phyloP scores from a whole-genome alignment of 1,139 yeast species.

The Suhomyces maxii region DNA sequence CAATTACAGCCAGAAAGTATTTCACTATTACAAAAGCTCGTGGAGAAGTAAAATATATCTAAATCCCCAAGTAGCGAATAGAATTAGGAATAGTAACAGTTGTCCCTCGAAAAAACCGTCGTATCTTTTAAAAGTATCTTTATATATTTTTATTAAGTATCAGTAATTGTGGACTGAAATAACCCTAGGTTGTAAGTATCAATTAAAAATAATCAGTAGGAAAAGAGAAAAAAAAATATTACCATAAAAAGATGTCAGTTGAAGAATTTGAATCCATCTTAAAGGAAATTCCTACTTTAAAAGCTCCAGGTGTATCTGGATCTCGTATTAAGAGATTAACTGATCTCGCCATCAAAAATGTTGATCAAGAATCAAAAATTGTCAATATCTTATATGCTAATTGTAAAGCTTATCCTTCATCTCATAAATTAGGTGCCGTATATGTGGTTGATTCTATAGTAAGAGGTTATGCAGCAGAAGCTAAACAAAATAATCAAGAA shows the following conservation, averaged over 20 bases:
- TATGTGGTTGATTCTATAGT: conserved; percentile 92
- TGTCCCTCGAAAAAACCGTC: not conserved
- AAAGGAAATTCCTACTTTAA: conserved; percentile 70
- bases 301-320: conserved; percentile 95
- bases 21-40: not conserved
- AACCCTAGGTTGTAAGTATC: conserved; percentile 5
- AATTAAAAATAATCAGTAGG: not conserved
- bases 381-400: conserved; percentile 63
- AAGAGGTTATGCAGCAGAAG: conserved; percentile 79
- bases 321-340: conserved; percentile 87
- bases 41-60: not conserved
- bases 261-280: conserved; percentile 71
- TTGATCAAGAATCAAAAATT: conserved; percentile 57
- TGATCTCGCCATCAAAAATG: conserved; percentile 72
- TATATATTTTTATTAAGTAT: conserved; percentile 8
- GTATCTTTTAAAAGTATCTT: conserved; percentile 5
- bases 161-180: not conserved
- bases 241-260: conserved; percentile 28
- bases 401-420: conserved; percentile 70
- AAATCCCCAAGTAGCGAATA: not conserved
- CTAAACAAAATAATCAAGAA: conserved; percentile 52
- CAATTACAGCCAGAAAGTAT: not conserved
- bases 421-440: conserved; percentile 87
- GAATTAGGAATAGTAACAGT: not conserved
- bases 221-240: not conserved